phyloP scores from a whole-genome alignment of 2,329 filamentous ascomycete genomes.

The Pseudogymnoascus sp. region DNA sequence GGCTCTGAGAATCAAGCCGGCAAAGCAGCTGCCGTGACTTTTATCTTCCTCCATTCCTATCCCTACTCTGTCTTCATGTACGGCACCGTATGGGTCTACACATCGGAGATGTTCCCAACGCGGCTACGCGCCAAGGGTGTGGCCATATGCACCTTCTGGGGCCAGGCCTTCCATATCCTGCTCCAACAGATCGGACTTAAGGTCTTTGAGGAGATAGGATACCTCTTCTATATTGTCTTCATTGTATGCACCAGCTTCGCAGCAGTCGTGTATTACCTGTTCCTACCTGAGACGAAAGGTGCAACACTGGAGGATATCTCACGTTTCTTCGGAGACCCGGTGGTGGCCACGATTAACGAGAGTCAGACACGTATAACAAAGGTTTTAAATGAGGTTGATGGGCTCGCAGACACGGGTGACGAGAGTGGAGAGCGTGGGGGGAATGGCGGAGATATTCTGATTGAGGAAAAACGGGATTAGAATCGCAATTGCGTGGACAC shows the following conservation, averaged over 20 bases:
- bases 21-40: slow-evolving; percentile 11
- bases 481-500: background rate
- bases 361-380: background rate
- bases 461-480: background rate
- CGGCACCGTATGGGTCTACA: slow-evolving; percentile 40
- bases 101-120: slow-evolving; percentile 60
- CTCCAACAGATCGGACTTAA: slow-evolving; percentile 8
- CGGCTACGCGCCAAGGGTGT: slow-evolving; percentile 39
- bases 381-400: slow-evolving; percentile 9
- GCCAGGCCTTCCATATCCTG: slow-evolving; percentile 7
- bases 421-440: background rate
- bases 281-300: slow-evolving; percentile 7
- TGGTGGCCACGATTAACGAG: slow-evolving; percentile 6
- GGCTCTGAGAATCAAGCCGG: slow-evolving; percentile 11
- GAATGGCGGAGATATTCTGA: background rate
- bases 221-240: slow-evolving; percentile 11
- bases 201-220: slow-evolving; percentile 10
- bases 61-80: slow-evolving; percentile 14
- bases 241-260: slow-evolving; percentile 9
- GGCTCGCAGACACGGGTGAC: background rate
- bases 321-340: slow-evolving; percentile 8
- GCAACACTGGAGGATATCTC: slow-evolving; percentile 9
- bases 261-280: slow-evolving; percentile 8
- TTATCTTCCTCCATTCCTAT: slow-evolving; percentile 14
- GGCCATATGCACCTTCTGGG: slow-evolving; percentile 12